These are phyloP conservation scores for Knufia petricola DNA, from an alignment of 2,329 filamentous ascomycete species.

Conservation along the genomic window DNA sequence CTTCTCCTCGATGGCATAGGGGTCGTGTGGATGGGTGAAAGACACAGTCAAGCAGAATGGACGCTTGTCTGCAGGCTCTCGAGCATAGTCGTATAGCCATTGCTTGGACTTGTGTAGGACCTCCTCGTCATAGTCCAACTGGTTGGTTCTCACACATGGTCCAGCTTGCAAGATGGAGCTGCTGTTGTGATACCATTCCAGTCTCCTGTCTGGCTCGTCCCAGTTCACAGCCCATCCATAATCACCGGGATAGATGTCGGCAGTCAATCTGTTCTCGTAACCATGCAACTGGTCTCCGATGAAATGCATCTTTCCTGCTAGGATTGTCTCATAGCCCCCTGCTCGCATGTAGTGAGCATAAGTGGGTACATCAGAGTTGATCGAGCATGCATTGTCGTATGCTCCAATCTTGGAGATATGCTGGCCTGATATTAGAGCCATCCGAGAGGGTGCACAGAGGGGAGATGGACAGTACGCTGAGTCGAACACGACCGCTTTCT, in stretches of 20 bases:
- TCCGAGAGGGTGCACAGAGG: conserved; percentile 82
- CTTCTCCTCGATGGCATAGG: conserved; percentile 86
- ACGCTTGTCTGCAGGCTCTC: conserved; percentile 58
- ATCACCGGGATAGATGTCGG: conserved; percentile 89
- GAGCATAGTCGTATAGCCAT: conserved; percentile 82
- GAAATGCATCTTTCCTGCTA: conserved; percentile 97
- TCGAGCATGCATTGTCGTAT: conserved; percentile 82
- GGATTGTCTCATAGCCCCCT: conserved; percentile 77
- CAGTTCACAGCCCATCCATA: conserved; percentile 94
- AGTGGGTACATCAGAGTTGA: conserved; percentile 75
- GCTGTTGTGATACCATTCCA: conserved; percentile 96
- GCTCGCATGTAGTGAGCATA: conserved; percentile 85
- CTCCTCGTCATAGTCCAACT: conserved; percentile 92
- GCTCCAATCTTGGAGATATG: conserved; percentile 85
- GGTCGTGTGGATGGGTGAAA: conserved; percentile 88
- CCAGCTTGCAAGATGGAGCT: conserved; percentile 87
- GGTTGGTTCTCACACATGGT: conserved; percentile 80
- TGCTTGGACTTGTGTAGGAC: conserved; percentile 87
- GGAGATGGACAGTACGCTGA: conserved; percentile 91
- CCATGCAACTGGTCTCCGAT: conserved; percentile 90
- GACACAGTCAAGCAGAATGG: conserved; percentile 88
- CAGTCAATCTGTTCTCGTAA: conserved; percentile 85
- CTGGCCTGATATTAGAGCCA: conserved; percentile 89
- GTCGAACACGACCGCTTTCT: conserved; percentile 78
- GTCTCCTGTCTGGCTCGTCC: conserved; percentile 68